Base-by-base conservation (phyloP, 495 filamentous ascomycete species). In the Daldinia bambusicola region DNA sequence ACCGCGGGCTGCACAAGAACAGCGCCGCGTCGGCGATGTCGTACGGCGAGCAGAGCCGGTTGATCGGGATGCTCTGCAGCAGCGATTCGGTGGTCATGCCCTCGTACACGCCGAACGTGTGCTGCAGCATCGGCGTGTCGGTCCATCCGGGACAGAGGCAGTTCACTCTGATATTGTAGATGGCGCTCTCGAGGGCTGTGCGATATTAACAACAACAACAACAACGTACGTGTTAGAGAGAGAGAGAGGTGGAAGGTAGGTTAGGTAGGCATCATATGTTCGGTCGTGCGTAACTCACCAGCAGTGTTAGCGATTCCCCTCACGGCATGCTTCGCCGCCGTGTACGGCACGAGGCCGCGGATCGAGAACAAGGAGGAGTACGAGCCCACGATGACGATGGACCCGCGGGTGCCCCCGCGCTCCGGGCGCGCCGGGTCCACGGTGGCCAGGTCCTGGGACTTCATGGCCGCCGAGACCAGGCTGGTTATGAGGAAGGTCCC, bases 381-480 rank as follows among this genome's bases (percentile, higher is more conserved):
- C 0, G 83, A 86, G 7, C 81, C 83, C 20, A 86, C 72, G 45
- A 81, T 83, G 43, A 87, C 78, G 31, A 88, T 86, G 0, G 77
- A 77, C 1, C 86, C 85, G n/a, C 81, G 70, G 10, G 60, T 60
- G 1, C 40, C 26, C 2, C 70, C 70, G 8, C 37, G 53, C 20
- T 63, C 9, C 63, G 59, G 70, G 13, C 2, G 38, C 18, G 40
- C 31, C 10, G 41, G 3, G 30, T 63, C 36, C 0, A 69, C 37
- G 0, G 45, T 36, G 20, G 50, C 40, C 0, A 59, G 18, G 5
- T 68, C 63, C 18, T 74, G 71, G 4, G 37, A 32, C 8, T 51
- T 41, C 71, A 74, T 74, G 1, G 16, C 60, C 4, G 57, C 57
- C 6, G 51, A 52, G 0, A 61, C 22, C 0, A 20, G n/a, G 0